Evolutionary conservation across 345 rosid species (phyloP).

Genomic region (Turritis glabra): DNA sequence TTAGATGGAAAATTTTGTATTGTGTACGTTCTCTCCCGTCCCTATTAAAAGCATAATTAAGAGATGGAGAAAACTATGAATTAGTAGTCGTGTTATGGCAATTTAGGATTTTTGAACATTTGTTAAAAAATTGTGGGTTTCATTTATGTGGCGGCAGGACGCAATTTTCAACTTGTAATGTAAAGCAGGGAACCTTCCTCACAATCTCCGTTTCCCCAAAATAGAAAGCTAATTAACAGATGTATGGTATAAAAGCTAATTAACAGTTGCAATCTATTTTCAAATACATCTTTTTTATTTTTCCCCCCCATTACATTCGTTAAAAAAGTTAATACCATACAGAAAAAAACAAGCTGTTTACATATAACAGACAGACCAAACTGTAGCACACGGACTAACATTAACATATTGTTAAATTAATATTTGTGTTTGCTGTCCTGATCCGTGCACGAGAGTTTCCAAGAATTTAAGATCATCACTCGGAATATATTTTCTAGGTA

Average conservation of each 20-base stretch:
- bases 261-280: background rate
- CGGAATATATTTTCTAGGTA: too few relatives aligned
- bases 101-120: constrained; percentile 16
- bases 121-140: constrained; percentile 12
- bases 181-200: constrained; percentile 19
- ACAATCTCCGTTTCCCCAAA: background rate
- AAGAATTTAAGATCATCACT: background rate
- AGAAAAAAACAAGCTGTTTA: background rate
- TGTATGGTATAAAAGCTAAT: background rate
- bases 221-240: background rate
- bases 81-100: background rate
- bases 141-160: constrained; percentile 34
- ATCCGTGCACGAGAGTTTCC: background rate
- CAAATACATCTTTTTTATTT: background rate
- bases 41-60: background rate
- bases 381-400: background rate
- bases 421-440: background rate
- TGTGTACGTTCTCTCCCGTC: background rate
- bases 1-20: background rate
- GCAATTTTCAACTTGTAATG: background rate
- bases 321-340: background rate
- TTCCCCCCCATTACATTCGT: too few relatives aligned
- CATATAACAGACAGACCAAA: background rate
- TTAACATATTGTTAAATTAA: too few relatives aligned
- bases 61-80: background rate